Percentiles rank a stretch among this genome's conserved stretches.
These are phyloP conservation scores for Lactarius indigo DNA, from an alignment of 768 basidiomycete species.

Conservation along the genomic window DNA sequence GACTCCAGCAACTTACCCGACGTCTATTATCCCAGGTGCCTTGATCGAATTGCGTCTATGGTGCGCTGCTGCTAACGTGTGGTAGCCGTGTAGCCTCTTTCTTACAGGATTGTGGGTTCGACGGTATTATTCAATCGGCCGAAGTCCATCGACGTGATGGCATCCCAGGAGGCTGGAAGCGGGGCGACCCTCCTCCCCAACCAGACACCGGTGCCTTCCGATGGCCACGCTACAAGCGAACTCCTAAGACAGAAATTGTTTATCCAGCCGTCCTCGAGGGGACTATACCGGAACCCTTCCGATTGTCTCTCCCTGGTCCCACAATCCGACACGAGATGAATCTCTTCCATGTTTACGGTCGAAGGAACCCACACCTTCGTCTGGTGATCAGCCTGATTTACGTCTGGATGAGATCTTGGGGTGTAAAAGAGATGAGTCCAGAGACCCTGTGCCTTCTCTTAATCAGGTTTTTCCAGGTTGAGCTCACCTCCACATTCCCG, in stretches of 20 bases:
- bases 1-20: constrained; percentile 7
- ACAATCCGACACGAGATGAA: constrained; percentile 6
- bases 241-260: constrained; percentile 12
- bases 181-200: constrained; percentile 9
- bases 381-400: constrained; percentile 13
- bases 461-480: constrained; percentile 24
- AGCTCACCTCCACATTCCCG: not conserved
- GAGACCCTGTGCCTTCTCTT: constrained; percentile 15
- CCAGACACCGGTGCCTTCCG: constrained; percentile 5
- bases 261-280: constrained; percentile 21
- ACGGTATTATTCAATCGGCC: constrained; percentile 21
- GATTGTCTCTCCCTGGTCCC: constrained; percentile 19
- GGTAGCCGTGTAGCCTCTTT: constrained; percentile 16
- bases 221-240: constrained; percentile 20
- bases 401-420: constrained; percentile 26
- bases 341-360: constrained; percentile 14
- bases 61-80: not conserved
- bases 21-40: constrained; percentile 22
- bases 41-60: not conserved
- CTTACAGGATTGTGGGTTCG: constrained; percentile 18
- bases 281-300: constrained; percentile 18
- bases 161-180: constrained; percentile 4
- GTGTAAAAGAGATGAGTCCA: constrained; percentile 15
- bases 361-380: constrained; percentile 6
- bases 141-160: constrained; percentile 11